Conservation (phyloP, 371 early-diverging fungal genomes). For the Furculomyces boomerangus region DNA sequence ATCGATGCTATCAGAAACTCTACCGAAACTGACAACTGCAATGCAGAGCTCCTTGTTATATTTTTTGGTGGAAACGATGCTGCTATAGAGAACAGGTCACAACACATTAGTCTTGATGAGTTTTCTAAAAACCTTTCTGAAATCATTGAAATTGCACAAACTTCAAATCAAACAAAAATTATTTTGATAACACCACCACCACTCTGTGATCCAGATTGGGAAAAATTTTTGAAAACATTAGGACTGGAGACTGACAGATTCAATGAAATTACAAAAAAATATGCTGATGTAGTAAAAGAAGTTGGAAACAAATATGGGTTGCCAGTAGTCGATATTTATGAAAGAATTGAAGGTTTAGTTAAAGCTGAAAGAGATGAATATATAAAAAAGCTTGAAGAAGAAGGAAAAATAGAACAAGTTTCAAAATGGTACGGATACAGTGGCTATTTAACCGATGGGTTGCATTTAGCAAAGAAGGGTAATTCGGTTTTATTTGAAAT, state of each 20-base stretch:
- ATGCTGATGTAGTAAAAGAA: constrained; percentile 34
- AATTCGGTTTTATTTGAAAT: no score
- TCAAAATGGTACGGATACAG: no score
- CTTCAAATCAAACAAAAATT: constrained; percentile 26
- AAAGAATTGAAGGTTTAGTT: constrained; percentile 13
- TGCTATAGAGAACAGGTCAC: constrained; percentile 26
- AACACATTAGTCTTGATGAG: constrained; percentile 42
- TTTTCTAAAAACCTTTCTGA: constrained; percentile 35
- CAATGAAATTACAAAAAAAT: constrained; percentile 25
- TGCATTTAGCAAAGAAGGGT: no score
- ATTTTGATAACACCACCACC: constrained; percentile 65
- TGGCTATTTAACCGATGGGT: no score
- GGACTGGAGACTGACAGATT: constrained; percentile 37
- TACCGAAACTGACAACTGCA: no score
- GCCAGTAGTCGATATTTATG: constrained; percentile 38
- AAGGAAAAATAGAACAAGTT: no score
- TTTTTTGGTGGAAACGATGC: constrained; percentile 71
- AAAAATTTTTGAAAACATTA: no score
- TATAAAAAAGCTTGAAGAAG: no score
- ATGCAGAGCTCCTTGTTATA: constrained; percentile 46
- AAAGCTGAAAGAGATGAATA: no score
- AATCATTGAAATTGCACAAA: constrained; percentile 30
- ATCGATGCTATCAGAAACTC: no score
- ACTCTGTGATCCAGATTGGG: constrained; percentile 36
- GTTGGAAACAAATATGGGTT: constrained; percentile 27